Evolutionary conservation across 495 filamentous ascomycete genomes (phyloP).

Genomic region (Penicillium subrubescens): DNA sequence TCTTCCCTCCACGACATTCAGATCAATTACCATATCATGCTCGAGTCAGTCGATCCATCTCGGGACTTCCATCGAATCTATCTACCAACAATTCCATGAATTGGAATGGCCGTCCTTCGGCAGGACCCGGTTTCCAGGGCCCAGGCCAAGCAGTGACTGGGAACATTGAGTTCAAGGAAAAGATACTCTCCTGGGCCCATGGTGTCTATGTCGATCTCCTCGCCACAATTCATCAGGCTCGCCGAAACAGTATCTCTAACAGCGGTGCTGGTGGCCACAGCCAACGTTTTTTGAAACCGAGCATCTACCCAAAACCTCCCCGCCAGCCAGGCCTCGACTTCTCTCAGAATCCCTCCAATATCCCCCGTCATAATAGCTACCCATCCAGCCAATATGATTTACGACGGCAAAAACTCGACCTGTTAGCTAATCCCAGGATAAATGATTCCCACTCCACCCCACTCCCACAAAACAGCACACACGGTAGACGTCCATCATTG

Average conservation of each 20-base stretch:
- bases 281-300: slow-evolving; percentile 51
- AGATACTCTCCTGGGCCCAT: slow-evolving; percentile 81
- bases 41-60: slow-evolving; percentile 23
- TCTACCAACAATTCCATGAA: slow-evolving; percentile 16
- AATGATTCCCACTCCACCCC: slow-evolving; percentile 17
- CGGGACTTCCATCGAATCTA: slow-evolving; percentile 16
- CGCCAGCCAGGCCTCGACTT: slow-evolving; percentile 53
- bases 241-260: slow-evolving; percentile 44
- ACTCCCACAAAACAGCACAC: slow-evolving; percentile 17
- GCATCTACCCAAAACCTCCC: slow-evolving; percentile 66
- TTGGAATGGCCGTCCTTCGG: slow-evolving; percentile 32
- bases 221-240: slow-evolving; percentile 67
- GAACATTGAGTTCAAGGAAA: slow-evolving; percentile 75
- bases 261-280: slow-evolving; percentile 35
- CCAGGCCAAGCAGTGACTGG: slow-evolving; percentile 26
- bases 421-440: slow-evolving; percentile 13
- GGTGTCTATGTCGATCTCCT: slow-evolving; percentile 86
- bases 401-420: slow-evolving; percentile 25
- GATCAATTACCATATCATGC: slow-evolving; percentile 46
- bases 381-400: slow-evolving; percentile 42
- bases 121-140: slow-evolving; percentile 25
- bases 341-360: slow-evolving; percentile 31
- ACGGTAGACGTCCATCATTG: slow-evolving; percentile 31
- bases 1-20: slow-evolving; percentile 48
- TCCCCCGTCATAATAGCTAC: slow-evolving; percentile 47